Conservation (phyloP, 75 land plant species). For the Selaginella tamariscina region DNA sequence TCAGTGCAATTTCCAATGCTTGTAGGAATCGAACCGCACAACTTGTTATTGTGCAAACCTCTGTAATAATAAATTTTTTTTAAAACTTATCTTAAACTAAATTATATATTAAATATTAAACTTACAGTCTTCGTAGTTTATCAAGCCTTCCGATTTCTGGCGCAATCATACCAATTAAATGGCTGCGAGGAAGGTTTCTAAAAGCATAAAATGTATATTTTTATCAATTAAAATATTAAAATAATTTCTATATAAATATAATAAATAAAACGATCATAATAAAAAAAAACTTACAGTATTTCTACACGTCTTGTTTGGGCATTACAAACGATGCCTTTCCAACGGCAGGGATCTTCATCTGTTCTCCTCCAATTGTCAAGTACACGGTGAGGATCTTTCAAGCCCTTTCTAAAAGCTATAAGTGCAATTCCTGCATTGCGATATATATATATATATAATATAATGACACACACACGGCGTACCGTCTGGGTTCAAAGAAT, state of each 20-base stretch:
- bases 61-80: neutral
- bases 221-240: no score
- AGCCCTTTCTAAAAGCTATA: neutral
- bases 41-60: neutral
- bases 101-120: neutral
- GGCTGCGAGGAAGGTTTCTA: neutral
- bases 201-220: neutral
- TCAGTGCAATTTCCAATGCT: neutral
- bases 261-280: neutral
- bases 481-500: no score
- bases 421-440: neutral
- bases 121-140: neutral
- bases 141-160: neutral
- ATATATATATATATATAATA: no score
- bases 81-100: neutral
- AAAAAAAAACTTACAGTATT: neutral
- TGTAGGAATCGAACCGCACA: neutral
- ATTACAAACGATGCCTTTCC: neutral
- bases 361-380: neutral
- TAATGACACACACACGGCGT: no score
- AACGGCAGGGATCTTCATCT: neutral
- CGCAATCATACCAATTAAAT: neutral
- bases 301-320: neutral
- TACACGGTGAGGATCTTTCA: neutral
- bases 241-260: no score